Base-by-base conservation (phyloP, 129 eudicot species). In the Helianthus annuus region DNA sequence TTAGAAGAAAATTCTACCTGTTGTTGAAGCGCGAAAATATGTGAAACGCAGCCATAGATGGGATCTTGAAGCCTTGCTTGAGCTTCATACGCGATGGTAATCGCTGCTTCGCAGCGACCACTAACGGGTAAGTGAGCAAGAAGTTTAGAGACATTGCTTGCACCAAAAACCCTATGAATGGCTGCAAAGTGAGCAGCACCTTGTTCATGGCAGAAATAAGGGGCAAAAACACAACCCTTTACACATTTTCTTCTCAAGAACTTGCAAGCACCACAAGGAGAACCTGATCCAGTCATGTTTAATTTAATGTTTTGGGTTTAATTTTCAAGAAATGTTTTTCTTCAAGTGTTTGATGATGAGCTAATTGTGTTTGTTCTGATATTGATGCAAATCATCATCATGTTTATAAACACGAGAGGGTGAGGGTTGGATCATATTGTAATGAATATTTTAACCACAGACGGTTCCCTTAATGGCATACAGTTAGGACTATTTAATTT, bases 211-310 rank as follows among this genome's bases (percentile, higher is more conserved):
- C 91, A 87, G 67, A 94, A 94, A 78, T 90, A 87, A 84, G 98
- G 98, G 61, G 96, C 97, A 77, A 94, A 90, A 64, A 94, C 97
- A 84, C 98, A 94, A 22, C 97, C 98, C 72, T 85, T 83, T 14
- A 81, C 86, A 83, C 98, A 94, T 86, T 94, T 94, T 66, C 98
- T 94, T 79, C 98, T 90, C 85, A 94, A 81, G 81, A 94, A 94
- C 73, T 94, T 94, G 88, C 98, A 94, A 68, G 98, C 98, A 72
- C 98, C 98, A 83, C 98, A 94, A 62, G 98, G 98, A 8, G 98
- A 94, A 32, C 97, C 97, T 44, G 96, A 71, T 57, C 96, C 92
- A 27, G 92, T 89, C 98, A 93, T 92, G 60, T 29, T 88, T 72
- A 64, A 64, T 34, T 53, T 58, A 60, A 69, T 54, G 40, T 48